Conservation (phyloP, 208 protist genomes). For the Trypanosoma congolense region DNA sequence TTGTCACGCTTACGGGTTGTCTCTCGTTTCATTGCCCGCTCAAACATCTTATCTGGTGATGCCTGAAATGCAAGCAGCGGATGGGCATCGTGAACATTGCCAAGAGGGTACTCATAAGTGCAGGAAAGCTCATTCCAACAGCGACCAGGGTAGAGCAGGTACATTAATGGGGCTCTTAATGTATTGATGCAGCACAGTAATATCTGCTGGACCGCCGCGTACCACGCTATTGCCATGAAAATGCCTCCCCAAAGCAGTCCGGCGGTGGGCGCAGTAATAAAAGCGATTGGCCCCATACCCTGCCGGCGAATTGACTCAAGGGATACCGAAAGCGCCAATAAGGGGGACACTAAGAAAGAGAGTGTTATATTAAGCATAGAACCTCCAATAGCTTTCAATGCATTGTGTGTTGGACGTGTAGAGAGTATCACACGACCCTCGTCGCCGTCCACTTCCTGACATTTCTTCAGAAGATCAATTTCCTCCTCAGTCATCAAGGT, state of each 20-base stretch:
- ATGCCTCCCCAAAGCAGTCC: constrained; percentile 48
- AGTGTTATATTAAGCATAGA: constrained; percentile 44
- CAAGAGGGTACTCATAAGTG: constrained; percentile 13
- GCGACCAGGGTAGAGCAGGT: constrained; percentile 10
- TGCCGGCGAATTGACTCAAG: constrained; percentile 44
- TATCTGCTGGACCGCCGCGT: constrained; percentile 72
- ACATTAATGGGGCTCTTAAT: constrained; percentile 29
- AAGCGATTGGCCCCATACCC: constrained; percentile 12
- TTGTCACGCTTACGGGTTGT: constrained; percentile 13
- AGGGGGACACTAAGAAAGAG: constrained; percentile 43
- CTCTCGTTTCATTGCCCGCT: constrained; percentile 23
- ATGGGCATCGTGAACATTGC: constrained; percentile 5
- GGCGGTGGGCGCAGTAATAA: constrained; percentile 39
- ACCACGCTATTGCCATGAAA: constrained; percentile 54
- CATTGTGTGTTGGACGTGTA: constrained; percentile 43
- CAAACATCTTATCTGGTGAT: constrained; percentile 12
- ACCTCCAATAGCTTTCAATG: constrained; percentile 47
- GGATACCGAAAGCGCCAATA: constrained; percentile 61
- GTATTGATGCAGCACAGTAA: constrained; percentile 43
- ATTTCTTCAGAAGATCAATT: constrained; percentile 50
- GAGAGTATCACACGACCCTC: constrained; percentile 67
- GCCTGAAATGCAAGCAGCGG: constrained; percentile 9
- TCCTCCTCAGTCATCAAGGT: constrained; percentile 65
- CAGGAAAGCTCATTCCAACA: constrained; percentile 22
- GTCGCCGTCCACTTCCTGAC: constrained; percentile 51